Evolutionary conservation across 2,329 filamentous ascomycete species (phyloP), one percentile per base, ranked within the genome.

Genomic region (Calonectria ilicicola): DNA sequence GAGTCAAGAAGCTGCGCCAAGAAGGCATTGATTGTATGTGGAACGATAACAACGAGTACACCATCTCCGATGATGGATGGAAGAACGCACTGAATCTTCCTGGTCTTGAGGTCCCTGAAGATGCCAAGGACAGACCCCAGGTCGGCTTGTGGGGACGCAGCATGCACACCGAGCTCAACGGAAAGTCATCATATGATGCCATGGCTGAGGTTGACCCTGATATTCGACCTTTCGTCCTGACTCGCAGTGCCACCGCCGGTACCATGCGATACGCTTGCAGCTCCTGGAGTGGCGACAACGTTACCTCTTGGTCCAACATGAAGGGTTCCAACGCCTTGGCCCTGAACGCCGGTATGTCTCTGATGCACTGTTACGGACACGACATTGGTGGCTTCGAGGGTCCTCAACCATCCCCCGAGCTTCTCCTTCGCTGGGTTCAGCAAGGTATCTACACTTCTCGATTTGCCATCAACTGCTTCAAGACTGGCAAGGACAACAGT

Each of bases 41-140:
- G 93, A 95, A 95, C 75, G 93, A 95, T 80, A 95, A 95, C 82
- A 95, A 94, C 76, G 93, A 95, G 81, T 95, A 94, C 80, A 91
- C 90, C 0, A 87, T 93, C 3, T 88, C 91, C 0, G 86, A 90
- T 72, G 93, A 95, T 72, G 85, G 89, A 27, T 94, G 93, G 93
- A 83, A 90, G 69, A 89, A 91, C 65, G 89, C 90, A 0, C 84
- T 94, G 0, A 87, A 91, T 2, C 72, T 72, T 35, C 74, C 77
- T 1, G 83, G 83, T 2, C 80, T 87, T 2, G 75, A 81, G 0
- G 76, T 86, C 1, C 83, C 84, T 0, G 79, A 82, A 0, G 82
- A 81, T 1, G 81, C 82, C 47, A 80, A 83, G 19, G 74, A 78
- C 1, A 83, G 86, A 2, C 89, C 88, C 0, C 83, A 89, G 9